phyloP scores from a whole-genome alignment of 2,329 filamentous ascomycete genomes.

The Paraconiothyrium brasiliense region DNA sequence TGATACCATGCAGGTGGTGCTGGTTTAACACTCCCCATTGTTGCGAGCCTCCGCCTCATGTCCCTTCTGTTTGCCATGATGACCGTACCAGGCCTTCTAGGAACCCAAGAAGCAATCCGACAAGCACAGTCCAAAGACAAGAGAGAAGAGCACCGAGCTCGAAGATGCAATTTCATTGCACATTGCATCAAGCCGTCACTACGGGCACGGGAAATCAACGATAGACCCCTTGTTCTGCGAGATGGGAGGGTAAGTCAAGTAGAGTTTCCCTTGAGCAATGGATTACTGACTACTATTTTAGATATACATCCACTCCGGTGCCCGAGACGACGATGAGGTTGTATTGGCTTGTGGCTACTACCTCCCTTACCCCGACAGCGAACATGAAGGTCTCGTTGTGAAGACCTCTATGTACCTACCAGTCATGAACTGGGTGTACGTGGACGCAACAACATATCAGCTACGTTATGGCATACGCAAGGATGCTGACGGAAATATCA shows the following conservation, averaged over 20 bases:
- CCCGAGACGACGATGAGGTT: conserved; percentile 22
- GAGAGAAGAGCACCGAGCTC: conserved; percentile 56
- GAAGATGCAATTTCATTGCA: conserved; percentile 55
- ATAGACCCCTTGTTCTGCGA: conserved; percentile 51
- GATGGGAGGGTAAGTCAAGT: conserved; percentile 48
- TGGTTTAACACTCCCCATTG: neutral
- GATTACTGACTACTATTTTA: conserved; percentile 2
- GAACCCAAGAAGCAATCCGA: conserved; percentile 56
- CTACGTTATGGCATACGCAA: conserved; percentile 33
- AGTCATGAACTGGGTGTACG: conserved; percentile 37
- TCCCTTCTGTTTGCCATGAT: conserved; percentile 48
- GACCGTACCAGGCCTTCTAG: conserved; percentile 53
- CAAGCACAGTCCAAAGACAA: conserved; percentile 57
- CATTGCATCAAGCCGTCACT: conserved; percentile 52
- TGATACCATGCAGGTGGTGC: neutral
- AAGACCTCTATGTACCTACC: conserved; percentile 54
- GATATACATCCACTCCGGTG: conserved; percentile 54
- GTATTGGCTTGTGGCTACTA: conserved; percentile 61
- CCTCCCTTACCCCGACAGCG: conserved; percentile 62
- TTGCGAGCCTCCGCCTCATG: conserved; percentile 2
- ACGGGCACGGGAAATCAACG: conserved; percentile 51
- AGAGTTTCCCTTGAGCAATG: neutral
- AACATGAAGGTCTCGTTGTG: conserved; percentile 61
- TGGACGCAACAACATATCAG: conserved; percentile 30
- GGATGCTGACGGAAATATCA: conserved; percentile 29